phyloP scores from a whole-genome alignment of 257 asterid species.

The Nicotiana benthamiana region DNA sequence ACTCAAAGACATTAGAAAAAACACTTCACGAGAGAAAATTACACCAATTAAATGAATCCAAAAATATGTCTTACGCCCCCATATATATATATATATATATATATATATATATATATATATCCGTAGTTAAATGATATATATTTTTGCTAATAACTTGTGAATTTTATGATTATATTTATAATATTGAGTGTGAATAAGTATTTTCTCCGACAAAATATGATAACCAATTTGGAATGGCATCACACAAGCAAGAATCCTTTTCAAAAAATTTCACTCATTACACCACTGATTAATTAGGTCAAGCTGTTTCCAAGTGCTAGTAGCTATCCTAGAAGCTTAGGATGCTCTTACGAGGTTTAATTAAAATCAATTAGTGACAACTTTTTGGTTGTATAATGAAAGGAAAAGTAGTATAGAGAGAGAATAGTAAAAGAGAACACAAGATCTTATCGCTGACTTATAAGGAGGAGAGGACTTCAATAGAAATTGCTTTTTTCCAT shows the following conservation, averaged over 20 bases:
- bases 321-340: constrained; percentile 4
- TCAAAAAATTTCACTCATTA: neutral
- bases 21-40: too few relatives aligned
- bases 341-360: constrained; percentile 6
- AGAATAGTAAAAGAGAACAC: neutral
- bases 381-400: constrained; percentile 3
- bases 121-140: too few relatives aligned
- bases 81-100: too few relatives aligned
- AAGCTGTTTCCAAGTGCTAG: neutral
- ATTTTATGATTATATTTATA: too few relatives aligned
- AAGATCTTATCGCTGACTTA: constrained; percentile 6
- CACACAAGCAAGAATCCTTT: neutral
- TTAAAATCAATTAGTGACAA: constrained; percentile 4
- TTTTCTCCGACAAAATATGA: neutral
- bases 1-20: too few relatives aligned
- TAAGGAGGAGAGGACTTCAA: neutral
- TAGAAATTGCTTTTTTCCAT: neutral
- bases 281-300: neutral
- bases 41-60: too few relatives aligned
- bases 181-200: too few relatives aligned
- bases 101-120: too few relatives aligned
- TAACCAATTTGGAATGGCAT: neutral
- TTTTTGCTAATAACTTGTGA: too few relatives aligned
- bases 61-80: too few relatives aligned
- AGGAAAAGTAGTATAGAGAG: neutral